phyloP scores from a whole-genome alignment of 1,139 yeast genomes.

The Protomyces arabidopsidicola region DNA sequence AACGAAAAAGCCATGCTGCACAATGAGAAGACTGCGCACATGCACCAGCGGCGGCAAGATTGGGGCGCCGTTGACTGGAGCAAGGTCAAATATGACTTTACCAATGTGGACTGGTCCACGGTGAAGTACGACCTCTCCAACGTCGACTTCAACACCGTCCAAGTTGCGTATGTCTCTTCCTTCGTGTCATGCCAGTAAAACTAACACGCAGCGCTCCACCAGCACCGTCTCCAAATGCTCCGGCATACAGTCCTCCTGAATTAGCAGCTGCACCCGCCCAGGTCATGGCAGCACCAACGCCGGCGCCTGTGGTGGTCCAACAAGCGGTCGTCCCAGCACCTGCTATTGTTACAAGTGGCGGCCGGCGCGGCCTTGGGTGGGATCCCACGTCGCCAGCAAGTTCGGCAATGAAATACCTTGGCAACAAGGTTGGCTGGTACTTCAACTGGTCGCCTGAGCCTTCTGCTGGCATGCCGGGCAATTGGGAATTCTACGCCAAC shows the following conservation, averaged over 20 bases:
- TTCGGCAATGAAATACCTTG: conserved; percentile 1
- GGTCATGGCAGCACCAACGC: background rate
- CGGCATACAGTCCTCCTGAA: background rate
- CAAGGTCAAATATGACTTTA: conserved; percentile 11
- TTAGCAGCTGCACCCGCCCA: background rate
- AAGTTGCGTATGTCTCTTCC: background rate
- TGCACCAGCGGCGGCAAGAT: conserved; percentile 21
- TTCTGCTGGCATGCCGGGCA: conserved; percentile 14
- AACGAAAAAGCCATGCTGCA: background rate
- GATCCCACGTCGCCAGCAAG: conserved; percentile 5
- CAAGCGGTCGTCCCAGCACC: background rate
- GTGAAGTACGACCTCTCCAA: conserved; percentile 16
- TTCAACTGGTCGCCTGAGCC: conserved; percentile 25
- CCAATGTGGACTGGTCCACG: conserved; percentile 19
- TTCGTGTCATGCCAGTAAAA: background rate
- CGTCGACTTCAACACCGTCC: conserved; percentile 8
- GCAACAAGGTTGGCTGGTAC: conserved; percentile 20
- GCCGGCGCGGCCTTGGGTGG: conserved; percentile 22
- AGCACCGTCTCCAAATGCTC: conserved; percentile 4
- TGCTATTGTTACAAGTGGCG: background rate
- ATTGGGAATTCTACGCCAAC: conserved; percentile 24
- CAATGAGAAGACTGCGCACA: background rate
- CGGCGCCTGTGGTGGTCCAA: background rate
- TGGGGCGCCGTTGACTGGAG: conserved; percentile 21
- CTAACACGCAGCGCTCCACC: conserved; percentile 15